Conservation (phyloP, 805 yeast genomes). For the Ogataea populi-albae region DNA sequence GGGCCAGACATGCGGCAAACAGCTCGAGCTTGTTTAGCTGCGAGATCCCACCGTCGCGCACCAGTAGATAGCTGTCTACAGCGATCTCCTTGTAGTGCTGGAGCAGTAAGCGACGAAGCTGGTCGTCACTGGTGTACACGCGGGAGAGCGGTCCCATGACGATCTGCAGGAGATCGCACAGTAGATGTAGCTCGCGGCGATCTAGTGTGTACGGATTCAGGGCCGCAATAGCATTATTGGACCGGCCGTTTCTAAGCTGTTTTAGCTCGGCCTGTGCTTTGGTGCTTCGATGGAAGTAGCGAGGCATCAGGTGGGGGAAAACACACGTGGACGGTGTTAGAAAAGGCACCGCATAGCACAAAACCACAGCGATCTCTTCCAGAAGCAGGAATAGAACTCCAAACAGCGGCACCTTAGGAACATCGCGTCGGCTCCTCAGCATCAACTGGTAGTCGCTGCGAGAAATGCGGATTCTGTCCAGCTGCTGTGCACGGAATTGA, state of each 20-base stretch:
- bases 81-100: conserved; percentile 41
- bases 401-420: conserved; percentile 56
- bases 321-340: conserved; percentile 63
- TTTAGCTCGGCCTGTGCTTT: conserved; percentile 23
- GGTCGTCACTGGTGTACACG: conserved; percentile 36
- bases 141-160: conserved; percentile 42
- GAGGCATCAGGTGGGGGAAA: conserved; percentile 44
- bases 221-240: conserved; percentile 28
- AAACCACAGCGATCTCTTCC: conserved; percentile 54
- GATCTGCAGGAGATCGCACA: conserved; percentile 36
- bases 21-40: conserved; percentile 48
- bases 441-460: conserved; percentile 50
- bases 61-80: conserved; percentile 51
- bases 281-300: conserved; percentile 34
- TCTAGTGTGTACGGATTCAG: conserved; percentile 50
- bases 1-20: conserved; percentile 50
- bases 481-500: conserved; percentile 1
- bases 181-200: conserved; percentile 34
- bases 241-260: conserved; percentile 13
- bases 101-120: conserved; percentile 36
- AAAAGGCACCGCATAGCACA: conserved; percentile 52
- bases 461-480: conserved; percentile 18
- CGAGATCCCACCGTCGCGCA: conserved; percentile 46
- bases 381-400: conserved; percentile 50
- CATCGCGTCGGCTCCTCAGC: conserved; percentile 48